A percentile compares a stretch with the other conserved stretches of the same genome.
Conservation (phyloP, 305 asterid species). For the Fraxinus ornus region DNA sequence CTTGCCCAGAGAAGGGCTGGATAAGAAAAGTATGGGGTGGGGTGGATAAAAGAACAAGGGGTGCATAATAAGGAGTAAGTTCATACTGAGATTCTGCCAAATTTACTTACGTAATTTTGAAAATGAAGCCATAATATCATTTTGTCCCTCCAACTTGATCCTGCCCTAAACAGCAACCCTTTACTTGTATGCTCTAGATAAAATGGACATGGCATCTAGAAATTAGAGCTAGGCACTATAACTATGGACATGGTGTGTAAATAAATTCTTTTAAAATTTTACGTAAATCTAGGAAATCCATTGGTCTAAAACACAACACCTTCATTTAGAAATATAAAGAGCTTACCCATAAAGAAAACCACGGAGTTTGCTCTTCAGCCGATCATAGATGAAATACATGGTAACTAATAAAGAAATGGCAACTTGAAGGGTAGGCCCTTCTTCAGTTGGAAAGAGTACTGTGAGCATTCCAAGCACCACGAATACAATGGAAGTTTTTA, state of each 20-base stretch:
- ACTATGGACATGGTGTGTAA: not conserved
- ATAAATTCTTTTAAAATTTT: not conserved
- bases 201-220: not conserved
- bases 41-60: not conserved
- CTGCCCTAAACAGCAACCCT: not conserved
- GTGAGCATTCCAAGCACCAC: slow-evolving; percentile 73
- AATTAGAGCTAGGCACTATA: not conserved
- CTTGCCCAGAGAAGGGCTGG: not conserved
- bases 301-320: not conserved
- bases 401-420: slow-evolving; percentile 72
- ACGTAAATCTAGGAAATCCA: not conserved
- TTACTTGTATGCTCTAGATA: not conserved
- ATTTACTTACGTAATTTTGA: not conserved
- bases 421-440: slow-evolving; percentile 96
- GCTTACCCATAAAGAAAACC: slow-evolving; percentile 88
- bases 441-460: slow-evolving; percentile 91
- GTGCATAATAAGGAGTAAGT: not conserved
- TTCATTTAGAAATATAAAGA: not conserved
- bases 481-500: slow-evolving; percentile 72
- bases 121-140: not conserved
- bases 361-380: slow-evolving; percentile 70
- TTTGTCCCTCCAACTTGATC: not conserved
- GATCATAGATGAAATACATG: slow-evolving; percentile 68
- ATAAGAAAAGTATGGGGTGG: not conserved
- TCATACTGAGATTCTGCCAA: not conserved